phyloP scores from a whole-genome alignment of 441 rosid genomes.

The Bruguiera hainesii region DNA sequence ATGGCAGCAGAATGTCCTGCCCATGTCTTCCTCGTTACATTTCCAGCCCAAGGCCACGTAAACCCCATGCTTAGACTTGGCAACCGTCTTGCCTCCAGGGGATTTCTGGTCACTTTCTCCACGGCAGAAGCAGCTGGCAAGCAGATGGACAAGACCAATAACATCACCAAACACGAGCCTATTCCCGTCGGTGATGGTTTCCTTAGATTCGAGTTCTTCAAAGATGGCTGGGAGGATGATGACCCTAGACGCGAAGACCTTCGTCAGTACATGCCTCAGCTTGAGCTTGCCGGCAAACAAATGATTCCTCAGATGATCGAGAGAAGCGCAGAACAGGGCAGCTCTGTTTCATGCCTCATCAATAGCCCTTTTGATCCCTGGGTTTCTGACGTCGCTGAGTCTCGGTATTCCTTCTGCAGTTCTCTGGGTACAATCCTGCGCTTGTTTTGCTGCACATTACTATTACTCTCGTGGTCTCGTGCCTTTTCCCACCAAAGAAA shows the following conservation, averaged over 20 bases:
- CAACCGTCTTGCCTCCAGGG: conserved; percentile 62
- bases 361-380: conserved; percentile 75
- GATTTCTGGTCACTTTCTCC: conserved; percentile 64
- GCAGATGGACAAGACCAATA: conserved; percentile 44
- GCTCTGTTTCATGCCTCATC: conserved; percentile 67
- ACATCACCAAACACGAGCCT: conserved; percentile 34
- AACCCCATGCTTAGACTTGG: conserved; percentile 80
- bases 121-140: conserved; percentile 42
- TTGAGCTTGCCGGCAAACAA: conserved; percentile 45
- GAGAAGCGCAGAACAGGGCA: conserved; percentile 38
- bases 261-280: conserved; percentile 39
- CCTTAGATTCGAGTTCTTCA: conserved; percentile 60
- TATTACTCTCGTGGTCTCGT: conserved; percentile 44
- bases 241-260: conserved; percentile 41
- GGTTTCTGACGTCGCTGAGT: conserved; percentile 67
- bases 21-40: conserved; percentile 65
- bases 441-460: conserved; percentile 58
- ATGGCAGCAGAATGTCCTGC: conserved; percentile 41
- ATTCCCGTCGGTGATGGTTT: conserved; percentile 57
- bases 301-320: conserved; percentile 39
- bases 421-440: conserved; percentile 87
- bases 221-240: conserved; percentile 52
- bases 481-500: conserved; percentile 45
- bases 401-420: conserved; percentile 76
- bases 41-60: conserved; percentile 73